A percentile compares a stretch with the other conserved stretches of the same genome.
phyloP scores from a whole-genome alignment of 495 filamentous ascomycete species.

The Talaromyces stipitatus region DNA sequence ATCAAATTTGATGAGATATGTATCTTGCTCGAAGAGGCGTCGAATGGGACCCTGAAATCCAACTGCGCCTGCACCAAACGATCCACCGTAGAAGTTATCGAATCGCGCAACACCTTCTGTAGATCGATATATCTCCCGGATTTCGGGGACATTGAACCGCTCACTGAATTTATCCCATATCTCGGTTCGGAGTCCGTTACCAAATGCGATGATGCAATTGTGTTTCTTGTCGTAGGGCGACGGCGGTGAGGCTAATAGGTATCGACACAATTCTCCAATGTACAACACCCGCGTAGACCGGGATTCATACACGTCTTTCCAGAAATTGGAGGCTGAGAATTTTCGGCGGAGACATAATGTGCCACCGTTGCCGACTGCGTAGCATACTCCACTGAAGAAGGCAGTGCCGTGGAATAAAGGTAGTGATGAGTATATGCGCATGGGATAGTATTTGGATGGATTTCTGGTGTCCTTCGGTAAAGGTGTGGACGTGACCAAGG shows the following conservation, averaged over 20 bases:
- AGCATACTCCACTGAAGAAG: conserved; percentile 54
- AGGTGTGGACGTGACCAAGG: conserved; percentile 35
- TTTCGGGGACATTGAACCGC: conserved; percentile 71
- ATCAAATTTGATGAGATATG: conserved; percentile 63
- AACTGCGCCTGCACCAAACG: conserved; percentile 70
- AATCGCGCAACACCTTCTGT: conserved; percentile 71
- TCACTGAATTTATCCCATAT: conserved; percentile 83
- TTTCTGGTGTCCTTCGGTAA: conserved; percentile 27
- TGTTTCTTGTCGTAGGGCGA: conserved; percentile 68
- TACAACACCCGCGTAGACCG: conserved; percentile 81
- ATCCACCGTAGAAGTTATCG: conserved; percentile 68
- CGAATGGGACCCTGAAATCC: conserved; percentile 65
- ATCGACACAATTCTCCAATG: conserved; percentile 88
- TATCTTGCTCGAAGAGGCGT: conserved; percentile 44
- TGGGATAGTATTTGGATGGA: conserved; percentile 38
- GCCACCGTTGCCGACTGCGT: conserved; percentile 31
- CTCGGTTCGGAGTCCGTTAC: conserved; percentile 86
- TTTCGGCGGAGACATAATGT: conserved; percentile 51
- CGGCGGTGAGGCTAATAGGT: conserved; percentile 70
- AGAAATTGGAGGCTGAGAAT: conserved; percentile 83
- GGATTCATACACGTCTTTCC: conserved; percentile 71
- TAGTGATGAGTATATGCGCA: conserved; percentile 83
- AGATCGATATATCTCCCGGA: conserved; percentile 85
- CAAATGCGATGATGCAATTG: conserved; percentile 66
- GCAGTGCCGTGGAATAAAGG: conserved; percentile 86